These are phyloP conservation scores for Termitomyces sp. DNA, from an alignment of 768 basidiomycete species.

Conservation along the genomic window DNA sequence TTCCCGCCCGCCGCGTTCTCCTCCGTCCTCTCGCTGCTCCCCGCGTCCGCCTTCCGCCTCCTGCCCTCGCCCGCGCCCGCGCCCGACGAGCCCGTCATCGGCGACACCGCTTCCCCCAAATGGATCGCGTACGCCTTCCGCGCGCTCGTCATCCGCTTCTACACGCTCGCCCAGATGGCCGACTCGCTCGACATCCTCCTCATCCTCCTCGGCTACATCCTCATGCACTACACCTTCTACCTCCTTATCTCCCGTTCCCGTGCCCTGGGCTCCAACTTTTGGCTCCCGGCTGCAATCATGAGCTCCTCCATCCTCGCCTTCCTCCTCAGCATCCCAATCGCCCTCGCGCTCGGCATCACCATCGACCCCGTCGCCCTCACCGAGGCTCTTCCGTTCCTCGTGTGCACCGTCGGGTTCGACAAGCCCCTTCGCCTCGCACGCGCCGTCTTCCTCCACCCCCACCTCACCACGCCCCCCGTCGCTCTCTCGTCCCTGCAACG, in stretches of 20 bases:
- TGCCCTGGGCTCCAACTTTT: conserved; percentile 68
- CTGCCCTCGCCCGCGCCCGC: conserved; percentile 37
- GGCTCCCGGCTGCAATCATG: conserved; percentile 65
- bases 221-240: conserved; percentile 96
- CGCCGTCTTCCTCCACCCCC: conserved; percentile 84
- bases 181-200: conserved; percentile 95
- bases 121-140: conserved; percentile 88
- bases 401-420: conserved; percentile 97
- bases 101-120: conserved; percentile 73
- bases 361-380: conserved; percentile 92
- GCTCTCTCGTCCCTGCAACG: conserved; percentile 19
- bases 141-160: conserved; percentile 20
- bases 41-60: neutral
- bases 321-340: conserved; percentile 78
- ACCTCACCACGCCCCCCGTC: conserved; percentile 41
- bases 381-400: conserved; percentile 95
- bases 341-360: conserved; percentile 69
- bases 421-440: conserved; percentile 91
- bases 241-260: conserved; percentile 87
- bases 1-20: conserved; percentile 27
- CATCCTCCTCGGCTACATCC: conserved; percentile 87
- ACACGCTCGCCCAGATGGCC: conserved; percentile 59
- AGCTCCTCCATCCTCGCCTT: conserved; percentile 81
- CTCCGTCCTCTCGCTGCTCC: conserved; percentile 21
- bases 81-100: conserved; percentile 31